phyloP scores from a whole-genome alignment of 768 basidiomycete species.

The Gelatoporia subvermispora region DNA sequence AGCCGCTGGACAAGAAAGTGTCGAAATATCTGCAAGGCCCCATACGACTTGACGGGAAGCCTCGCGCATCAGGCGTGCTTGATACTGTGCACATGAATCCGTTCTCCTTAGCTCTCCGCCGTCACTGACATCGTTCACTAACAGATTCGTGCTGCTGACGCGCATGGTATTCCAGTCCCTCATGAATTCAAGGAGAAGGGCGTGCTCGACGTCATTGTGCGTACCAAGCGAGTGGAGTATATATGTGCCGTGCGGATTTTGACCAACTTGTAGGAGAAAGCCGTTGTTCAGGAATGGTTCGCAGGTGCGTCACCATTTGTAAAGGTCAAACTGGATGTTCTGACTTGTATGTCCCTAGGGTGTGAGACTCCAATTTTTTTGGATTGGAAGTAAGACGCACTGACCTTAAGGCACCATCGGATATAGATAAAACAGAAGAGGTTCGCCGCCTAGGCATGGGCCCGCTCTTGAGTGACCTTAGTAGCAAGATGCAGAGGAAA shows the following conservation, averaged over 20 bases:
- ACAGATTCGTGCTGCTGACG: conserved; percentile 62
- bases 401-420: neutral
- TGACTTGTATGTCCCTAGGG: conserved; percentile 26
- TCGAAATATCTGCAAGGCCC: conserved; percentile 67
- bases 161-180: conserved; percentile 69
- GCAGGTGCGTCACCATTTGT: conserved; percentile 30
- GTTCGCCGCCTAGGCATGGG: conserved; percentile 77
- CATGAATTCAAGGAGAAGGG: conserved; percentile 63
- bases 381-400: neutral
- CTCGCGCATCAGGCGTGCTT: conserved; percentile 68
- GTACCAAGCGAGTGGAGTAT: too few relatives aligned
- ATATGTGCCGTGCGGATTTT: neutral
- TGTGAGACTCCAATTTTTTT: conserved; percentile 28
- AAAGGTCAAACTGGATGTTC: conserved; percentile 1
- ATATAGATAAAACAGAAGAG: conserved; percentile 65
- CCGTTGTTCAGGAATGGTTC: conserved; percentile 79
- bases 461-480: conserved; percentile 59
- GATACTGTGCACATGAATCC: conserved; percentile 55
- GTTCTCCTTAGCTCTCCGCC: neutral
- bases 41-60: conserved; percentile 70
- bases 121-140: neutral
- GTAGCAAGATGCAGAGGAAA: conserved; percentile 59
- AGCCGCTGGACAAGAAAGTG: conserved; percentile 57
- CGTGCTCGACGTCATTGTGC: conserved; percentile 52
- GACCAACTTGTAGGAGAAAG: conserved; percentile 50